Conservation (phyloP, 2,329 filamentous ascomycete genomes). For the Aspergillus quadricinctus region DNA sequence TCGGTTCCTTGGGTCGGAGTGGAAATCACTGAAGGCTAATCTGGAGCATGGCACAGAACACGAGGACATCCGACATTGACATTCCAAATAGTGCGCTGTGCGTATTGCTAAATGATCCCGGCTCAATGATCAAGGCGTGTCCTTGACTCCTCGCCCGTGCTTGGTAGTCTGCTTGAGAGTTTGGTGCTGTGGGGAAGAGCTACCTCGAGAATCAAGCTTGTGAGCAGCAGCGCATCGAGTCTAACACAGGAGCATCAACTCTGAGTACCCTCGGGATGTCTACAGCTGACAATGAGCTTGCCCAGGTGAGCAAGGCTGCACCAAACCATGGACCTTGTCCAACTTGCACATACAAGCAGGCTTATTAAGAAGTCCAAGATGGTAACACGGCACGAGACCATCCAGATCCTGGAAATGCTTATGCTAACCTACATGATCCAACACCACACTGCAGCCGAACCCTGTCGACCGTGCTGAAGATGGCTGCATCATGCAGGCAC, state of each 20-base stretch:
- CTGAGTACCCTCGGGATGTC: no score
- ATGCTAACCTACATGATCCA: neutral
- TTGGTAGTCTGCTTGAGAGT: neutral
- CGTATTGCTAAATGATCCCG: neutral
- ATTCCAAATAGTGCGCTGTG: neutral
- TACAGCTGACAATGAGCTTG: no score
- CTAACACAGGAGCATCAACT: neutral
- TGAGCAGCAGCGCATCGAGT: no score
- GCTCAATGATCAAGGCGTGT: neutral
- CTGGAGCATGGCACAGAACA: neutral
- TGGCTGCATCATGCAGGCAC: neutral
- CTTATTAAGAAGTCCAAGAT: neutral
- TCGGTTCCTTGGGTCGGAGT: neutral
- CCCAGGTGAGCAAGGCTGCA: neutral
- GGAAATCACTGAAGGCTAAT: neutral
- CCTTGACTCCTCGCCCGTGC: neutral
- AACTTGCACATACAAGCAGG: neutral
- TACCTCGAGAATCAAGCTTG: neutral
- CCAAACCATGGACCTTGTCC: neutral
- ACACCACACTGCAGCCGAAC: neutral
- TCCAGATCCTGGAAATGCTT: neutral
- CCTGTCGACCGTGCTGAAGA: neutral
- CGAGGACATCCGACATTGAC: neutral
- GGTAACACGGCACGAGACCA: neutral
- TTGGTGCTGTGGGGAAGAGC: neutral